These are phyloP conservation scores for Raphanus raphanistrum DNA, from an alignment of 345 rosid genomes.

Conservation along the genomic window DNA sequence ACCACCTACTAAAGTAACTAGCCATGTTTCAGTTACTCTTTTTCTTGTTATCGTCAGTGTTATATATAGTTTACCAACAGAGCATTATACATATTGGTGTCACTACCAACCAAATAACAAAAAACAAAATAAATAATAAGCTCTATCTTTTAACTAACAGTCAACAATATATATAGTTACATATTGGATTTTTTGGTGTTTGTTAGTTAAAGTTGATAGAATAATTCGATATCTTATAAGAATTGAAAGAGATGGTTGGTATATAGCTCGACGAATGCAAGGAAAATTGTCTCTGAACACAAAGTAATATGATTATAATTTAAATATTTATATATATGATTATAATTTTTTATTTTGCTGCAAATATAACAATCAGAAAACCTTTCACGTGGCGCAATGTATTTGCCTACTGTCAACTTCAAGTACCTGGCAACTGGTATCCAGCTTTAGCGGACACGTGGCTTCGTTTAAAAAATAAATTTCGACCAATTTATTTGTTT, in stretches of 20 bases:
- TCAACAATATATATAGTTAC: not conserved
- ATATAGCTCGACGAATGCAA: not conserved
- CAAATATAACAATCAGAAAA: not conserved
- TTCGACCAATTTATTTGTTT: not conserved
- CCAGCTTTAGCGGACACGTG: constrained; percentile 29
- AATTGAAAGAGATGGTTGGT: constrained; percentile 27
- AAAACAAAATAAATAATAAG: not conserved
- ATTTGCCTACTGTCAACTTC: constrained; percentile 41
- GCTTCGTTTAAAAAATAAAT: not conserved
- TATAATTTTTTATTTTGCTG: not conserved
- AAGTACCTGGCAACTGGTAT: constrained; percentile 32
- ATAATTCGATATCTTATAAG: not conserved
- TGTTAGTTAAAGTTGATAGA: not conserved
- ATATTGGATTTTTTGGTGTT: not conserved
- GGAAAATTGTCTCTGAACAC: not conserved
- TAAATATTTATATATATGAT: no score
- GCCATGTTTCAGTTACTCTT: constrained; percentile 15
- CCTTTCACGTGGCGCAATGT: constrained; percentile 39
- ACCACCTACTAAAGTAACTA: constrained; percentile 28
- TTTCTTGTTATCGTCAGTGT: not conserved
- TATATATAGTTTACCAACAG: constrained; percentile 10
- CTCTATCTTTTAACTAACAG: not conserved
- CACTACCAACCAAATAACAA: not conserved
- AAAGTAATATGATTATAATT: not conserved
- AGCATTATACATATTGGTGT: not conserved